phyloP scores from a whole-genome alignment of 75 land plant species.

The Isoetes taiwanensis region DNA sequence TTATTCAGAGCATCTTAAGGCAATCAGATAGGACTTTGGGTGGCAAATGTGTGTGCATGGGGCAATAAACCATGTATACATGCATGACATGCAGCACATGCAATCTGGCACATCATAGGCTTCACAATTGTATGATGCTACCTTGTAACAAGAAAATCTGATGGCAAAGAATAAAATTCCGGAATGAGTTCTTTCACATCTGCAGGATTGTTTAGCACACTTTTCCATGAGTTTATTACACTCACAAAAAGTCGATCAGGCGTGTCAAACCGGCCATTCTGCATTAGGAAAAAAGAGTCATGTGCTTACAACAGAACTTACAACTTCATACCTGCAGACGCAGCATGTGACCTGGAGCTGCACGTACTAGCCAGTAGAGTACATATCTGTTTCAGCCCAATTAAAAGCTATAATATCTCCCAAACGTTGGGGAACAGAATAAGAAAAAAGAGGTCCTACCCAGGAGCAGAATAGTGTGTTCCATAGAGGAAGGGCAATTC shows the following conservation, averaged over 20 bases:
- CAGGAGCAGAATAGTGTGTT: constrained; percentile 44
- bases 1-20: no score
- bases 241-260: constrained; percentile 37
- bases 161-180: constrained; percentile 29
- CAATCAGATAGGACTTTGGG: no score
- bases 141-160: constrained; percentile 34
- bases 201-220: constrained; percentile 33
- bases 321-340: constrained; percentile 36
- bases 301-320: no score
- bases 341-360: constrained; percentile 44
- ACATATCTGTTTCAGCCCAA: constrained; percentile 26
- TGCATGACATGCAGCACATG: no score
- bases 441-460: constrained; percentile 19
- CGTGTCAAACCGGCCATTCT: constrained; percentile 45
- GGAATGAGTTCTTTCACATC: constrained; percentile 40
- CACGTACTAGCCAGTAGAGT: constrained; percentile 42
- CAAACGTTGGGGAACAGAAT: neutral
- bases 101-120: no score
- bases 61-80: no score
- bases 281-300: no score
- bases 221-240: constrained; percentile 33
- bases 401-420: neutral
- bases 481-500: constrained; percentile 35
- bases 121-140: constrained; percentile 1
- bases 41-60: no score